Percentiles rank a stretch among this genome's conserved stretches.
Conservation (phyloP, 228 moss, liverwort and hornwort genomes). For the Sphagnum fallax region DNA sequence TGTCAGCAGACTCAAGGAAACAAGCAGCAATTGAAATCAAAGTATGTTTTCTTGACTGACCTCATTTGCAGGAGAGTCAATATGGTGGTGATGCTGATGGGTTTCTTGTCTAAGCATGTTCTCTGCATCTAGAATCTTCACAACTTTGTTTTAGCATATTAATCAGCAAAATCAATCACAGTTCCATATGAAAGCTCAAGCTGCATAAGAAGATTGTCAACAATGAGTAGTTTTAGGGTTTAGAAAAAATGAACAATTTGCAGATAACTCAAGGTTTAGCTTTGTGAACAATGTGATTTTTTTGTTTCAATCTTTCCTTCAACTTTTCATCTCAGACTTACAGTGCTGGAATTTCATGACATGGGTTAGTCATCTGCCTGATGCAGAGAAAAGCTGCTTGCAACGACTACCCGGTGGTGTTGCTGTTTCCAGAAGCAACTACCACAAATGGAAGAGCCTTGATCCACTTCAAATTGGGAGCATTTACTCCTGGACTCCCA, state of each 20-base stretch:
- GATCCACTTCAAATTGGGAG: slow-evolving; percentile 83
- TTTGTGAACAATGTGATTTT: too few species aligned
- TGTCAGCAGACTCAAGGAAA: slow-evolving; percentile 67
- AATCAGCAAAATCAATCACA: too few species aligned
- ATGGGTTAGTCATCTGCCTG: background rate
- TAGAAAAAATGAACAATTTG: background rate
- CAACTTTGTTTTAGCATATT: too few species aligned
- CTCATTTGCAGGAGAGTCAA: background rate
- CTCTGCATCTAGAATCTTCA: background rate
- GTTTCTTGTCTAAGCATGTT: background rate
- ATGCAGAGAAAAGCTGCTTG: slow-evolving; percentile 65
- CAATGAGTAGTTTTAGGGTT: background rate
- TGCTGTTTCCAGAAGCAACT: slow-evolving; percentile 89
- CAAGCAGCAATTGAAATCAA: slow-evolving; percentile 62
- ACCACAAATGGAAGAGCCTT: slow-evolving; percentile 82
- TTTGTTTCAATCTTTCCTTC: too few species aligned
- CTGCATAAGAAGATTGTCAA: background rate
- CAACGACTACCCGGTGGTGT: slow-evolving; percentile 56
- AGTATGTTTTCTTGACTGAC: slow-evolving; percentile 21
- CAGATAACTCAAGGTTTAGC: too few species aligned
- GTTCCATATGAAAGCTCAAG: background rate
- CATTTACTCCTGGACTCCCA: slow-evolving; percentile 76
- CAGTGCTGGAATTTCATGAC: too few species aligned
- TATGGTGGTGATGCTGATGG: background rate
- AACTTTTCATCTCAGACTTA: too few species aligned